A percentile compares a stretch with the other conserved stretches of the same genome.
Evolutionary conservation across 148 eudicot genomes (phyloP).

Genomic region (Cornus florida): DNA sequence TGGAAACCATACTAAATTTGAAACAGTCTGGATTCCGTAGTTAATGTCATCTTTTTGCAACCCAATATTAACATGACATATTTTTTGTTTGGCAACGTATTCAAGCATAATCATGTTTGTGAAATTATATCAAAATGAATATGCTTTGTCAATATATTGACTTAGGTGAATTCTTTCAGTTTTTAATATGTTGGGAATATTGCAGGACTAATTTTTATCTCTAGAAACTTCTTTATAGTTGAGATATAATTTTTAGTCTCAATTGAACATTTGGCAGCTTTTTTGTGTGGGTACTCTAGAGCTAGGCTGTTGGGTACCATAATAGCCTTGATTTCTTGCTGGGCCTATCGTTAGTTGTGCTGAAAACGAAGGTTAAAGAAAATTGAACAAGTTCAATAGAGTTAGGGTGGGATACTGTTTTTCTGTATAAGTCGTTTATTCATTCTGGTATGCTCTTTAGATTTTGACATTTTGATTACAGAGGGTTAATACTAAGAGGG

Average conservation of each 20-base stretch:
- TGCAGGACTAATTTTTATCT: background rate
- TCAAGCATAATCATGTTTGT: background rate
- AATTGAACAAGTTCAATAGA: background rate
- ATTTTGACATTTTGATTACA: too few species aligned
- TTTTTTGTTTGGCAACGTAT: background rate
- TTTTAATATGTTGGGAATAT: background rate
- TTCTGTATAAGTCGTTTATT: too few species aligned
- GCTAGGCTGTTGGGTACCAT: background rate
- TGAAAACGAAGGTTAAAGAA: background rate
- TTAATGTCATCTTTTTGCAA: background rate
- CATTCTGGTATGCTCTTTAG: background rate
- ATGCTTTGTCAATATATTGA: too few species aligned
- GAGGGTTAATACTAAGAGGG: too few species aligned
- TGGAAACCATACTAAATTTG: background rate
- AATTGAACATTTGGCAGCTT: background rate
- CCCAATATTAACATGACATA: background rate
- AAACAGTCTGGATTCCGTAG: background rate
- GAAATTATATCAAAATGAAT: background rate
- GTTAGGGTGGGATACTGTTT: too few species aligned
- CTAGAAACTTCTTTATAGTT: too few species aligned
- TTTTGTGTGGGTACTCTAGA: background rate
- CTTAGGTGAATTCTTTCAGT: background rate
- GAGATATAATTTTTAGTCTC: background rate
- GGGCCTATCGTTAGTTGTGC: background rate
- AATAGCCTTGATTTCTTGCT: background rate